These are phyloP conservation scores for Chytriomyces sp. DNA, from an alignment of 192 early-diverging fungal genomes.

Conservation along the genomic window DNA sequence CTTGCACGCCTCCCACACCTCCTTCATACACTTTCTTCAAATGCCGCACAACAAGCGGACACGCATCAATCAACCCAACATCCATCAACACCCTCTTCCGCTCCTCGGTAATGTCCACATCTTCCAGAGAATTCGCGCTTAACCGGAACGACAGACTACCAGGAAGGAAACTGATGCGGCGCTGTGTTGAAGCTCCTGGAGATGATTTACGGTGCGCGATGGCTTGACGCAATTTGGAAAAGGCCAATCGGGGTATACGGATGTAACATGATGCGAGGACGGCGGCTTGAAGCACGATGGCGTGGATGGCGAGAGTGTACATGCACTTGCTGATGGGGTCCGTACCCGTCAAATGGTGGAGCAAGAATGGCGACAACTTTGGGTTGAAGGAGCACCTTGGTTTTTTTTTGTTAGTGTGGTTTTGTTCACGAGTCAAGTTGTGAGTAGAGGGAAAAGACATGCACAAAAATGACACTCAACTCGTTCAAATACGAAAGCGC, in stretches of 20 bases:
- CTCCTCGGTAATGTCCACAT: slow-evolving; percentile 55
- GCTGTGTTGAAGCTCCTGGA: background rate
- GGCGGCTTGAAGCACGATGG: too few relatives aligned
- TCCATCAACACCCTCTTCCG: slow-evolving; percentile 34
- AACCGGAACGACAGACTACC: slow-evolving; percentile 21
- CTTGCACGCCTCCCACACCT: slow-evolving; percentile 57
- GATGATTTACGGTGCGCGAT: background rate
- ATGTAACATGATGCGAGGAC: too few relatives aligned
- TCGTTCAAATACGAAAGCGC: slow-evolving; percentile 39
- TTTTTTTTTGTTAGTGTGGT: too few relatives aligned
- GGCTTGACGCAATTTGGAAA: background rate
- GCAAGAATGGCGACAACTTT: too few relatives aligned
- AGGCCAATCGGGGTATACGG: background rate
- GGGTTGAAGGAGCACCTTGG: too few relatives aligned
- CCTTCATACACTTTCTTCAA: slow-evolving; percentile 54
- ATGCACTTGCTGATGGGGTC: too few relatives aligned
- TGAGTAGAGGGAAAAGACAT: slow-evolving; percentile 32
- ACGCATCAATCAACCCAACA: slow-evolving; percentile 4
- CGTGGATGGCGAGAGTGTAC: too few relatives aligned
- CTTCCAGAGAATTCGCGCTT: slow-evolving; percentile 51
- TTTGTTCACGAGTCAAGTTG: slow-evolving; percentile 21
- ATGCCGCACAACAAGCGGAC: background rate
- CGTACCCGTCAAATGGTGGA: too few relatives aligned
- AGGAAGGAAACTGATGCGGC: background rate
- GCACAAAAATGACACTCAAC: background rate